Percentiles rank a stretch among this genome's conserved stretches.
These are phyloP conservation scores for Fusarium stilboides DNA, from an alignment of 2,329 filamentous ascomycete genomes.

Conservation along the genomic window DNA sequence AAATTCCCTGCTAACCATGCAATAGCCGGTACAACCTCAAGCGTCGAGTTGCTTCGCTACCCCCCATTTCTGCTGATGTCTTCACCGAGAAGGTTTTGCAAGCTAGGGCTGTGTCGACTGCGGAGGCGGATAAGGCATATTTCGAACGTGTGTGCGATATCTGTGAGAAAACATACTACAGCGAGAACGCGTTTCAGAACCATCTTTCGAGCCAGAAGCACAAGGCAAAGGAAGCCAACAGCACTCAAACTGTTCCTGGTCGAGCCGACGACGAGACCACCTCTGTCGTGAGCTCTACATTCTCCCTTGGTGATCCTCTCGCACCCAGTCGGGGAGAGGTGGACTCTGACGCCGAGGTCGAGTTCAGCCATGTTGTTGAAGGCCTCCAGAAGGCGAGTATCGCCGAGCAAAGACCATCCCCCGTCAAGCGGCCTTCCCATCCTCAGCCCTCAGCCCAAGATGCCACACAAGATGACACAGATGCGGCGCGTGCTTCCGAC, in stretches of 20 bases:
- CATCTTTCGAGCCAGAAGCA: constrained; percentile 94
- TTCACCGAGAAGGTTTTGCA: constrained; percentile 97
- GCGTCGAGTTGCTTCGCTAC: constrained; percentile 89
- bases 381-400: constrained; percentile 82
- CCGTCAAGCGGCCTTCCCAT: constrained; percentile 69
- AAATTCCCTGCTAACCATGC: constrained; percentile 10
- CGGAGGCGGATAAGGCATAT: constrained; percentile 88
- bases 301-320: constrained; percentile 88
- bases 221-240: constrained; percentile 70
- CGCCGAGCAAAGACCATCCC: constrained; percentile 65
- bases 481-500: constrained; percentile 61
- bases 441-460: constrained; percentile 61
- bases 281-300: constrained; percentile 91
- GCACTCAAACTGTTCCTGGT: constrained; percentile 50
- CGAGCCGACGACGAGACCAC: constrained; percentile 77
- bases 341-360: constrained; percentile 79
- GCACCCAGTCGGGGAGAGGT: constrained; percentile 63
- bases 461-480: constrained; percentile 61
- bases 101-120: constrained; percentile 86
- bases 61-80: constrained; percentile 90
- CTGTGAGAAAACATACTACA: constrained; percentile 95
- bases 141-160: constrained; percentile 87
- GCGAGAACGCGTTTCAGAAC: constrained; percentile 95
- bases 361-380: constrained; percentile 84
- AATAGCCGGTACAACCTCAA: constrained; percentile 93